phyloP scores from a whole-genome alignment of 768 basidiomycete genomes.

The Xerocomus brunneocitrinus region DNA sequence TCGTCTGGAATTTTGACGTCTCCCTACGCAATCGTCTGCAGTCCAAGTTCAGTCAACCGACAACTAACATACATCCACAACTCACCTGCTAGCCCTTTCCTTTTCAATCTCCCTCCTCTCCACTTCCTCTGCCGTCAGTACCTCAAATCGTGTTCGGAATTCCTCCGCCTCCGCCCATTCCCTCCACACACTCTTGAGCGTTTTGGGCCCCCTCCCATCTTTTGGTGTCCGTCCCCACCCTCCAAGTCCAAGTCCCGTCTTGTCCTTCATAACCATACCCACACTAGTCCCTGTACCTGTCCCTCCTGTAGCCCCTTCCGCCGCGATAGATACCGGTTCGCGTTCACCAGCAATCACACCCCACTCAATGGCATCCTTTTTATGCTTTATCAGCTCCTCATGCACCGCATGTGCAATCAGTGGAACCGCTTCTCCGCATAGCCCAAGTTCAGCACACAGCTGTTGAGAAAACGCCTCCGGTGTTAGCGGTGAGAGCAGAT shows the following conservation, averaged over 20 bases:
- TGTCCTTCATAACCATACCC: conserved; percentile 64
- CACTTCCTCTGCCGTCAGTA: conserved; percentile 85
- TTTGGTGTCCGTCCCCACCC: conserved; percentile 74
- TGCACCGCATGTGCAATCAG: conserved; percentile 91
- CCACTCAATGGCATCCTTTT: conserved; percentile 92
- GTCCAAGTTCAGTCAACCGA: conserved; percentile 3
- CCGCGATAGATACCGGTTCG: conserved; percentile 21
- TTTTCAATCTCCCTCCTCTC: conserved; percentile 85
- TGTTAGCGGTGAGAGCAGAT: conserved; percentile 87
- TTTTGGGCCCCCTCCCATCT: conserved; percentile 76
- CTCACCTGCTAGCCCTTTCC: conserved; percentile 71
- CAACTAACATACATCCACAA: conserved; percentile 7
- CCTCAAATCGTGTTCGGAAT: conserved; percentile 84
- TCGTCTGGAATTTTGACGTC: conserved; percentile 61
- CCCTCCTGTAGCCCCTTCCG: conserved; percentile 15
- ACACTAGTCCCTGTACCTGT: conserved; percentile 3
- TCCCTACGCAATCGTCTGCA: conserved; percentile 57
- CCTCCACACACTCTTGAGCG: conserved; percentile 84
- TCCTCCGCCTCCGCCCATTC: conserved; percentile 94
- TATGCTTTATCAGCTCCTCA: conserved; percentile 93
- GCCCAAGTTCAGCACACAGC: conserved; percentile 81
- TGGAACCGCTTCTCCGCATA: conserved; percentile 83
- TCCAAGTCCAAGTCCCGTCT: conserved; percentile 73
- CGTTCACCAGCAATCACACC: conserved; percentile 71
- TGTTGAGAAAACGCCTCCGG: conserved; percentile 79